Conservation (phyloP, 805 yeast genomes). For the Nakazawaea peltata region DNA sequence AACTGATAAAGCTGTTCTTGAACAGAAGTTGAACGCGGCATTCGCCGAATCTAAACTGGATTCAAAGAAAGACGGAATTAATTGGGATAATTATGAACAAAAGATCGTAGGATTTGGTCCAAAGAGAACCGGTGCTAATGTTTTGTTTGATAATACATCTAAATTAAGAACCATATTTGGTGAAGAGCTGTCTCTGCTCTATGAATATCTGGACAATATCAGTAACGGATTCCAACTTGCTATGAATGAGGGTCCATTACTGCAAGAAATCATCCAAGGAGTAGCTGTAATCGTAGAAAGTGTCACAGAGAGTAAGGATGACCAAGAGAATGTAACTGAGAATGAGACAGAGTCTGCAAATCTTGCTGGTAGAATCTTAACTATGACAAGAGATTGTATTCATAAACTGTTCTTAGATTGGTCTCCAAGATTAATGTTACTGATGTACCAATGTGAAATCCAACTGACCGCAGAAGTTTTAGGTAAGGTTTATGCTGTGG, state of each 20-base stretch:
- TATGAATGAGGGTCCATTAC: constrained; percentile 77
- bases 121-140: constrained; percentile 65
- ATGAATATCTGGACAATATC: constrained; percentile 50
- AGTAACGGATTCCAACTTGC: constrained; percentile 83
- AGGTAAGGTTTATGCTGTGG: constrained; percentile 93
- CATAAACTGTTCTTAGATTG: constrained; percentile 65
- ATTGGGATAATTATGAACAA: constrained; percentile 23
- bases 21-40: constrained; percentile 20
- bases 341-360: constrained; percentile 31
- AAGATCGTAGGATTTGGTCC: constrained; percentile 69
- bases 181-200: background rate
- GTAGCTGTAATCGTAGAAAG: constrained; percentile 47
- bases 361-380: constrained; percentile 64
- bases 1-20: constrained; percentile 25
- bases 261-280: constrained; percentile 84
- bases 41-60: constrained; percentile 11
- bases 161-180: constrained; percentile 27
- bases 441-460: constrained; percentile 89
- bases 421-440: constrained; percentile 87
- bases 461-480: constrained; percentile 92
- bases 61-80: constrained; percentile 16
- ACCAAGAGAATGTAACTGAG: constrained; percentile 15
- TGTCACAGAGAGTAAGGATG: constrained; percentile 20
- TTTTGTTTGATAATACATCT: constrained; percentile 49
- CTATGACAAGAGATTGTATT: constrained; percentile 65